Conservation (phyloP, 2,329 filamentous ascomycete species). For the Zymoseptoria passerinii region DNA sequence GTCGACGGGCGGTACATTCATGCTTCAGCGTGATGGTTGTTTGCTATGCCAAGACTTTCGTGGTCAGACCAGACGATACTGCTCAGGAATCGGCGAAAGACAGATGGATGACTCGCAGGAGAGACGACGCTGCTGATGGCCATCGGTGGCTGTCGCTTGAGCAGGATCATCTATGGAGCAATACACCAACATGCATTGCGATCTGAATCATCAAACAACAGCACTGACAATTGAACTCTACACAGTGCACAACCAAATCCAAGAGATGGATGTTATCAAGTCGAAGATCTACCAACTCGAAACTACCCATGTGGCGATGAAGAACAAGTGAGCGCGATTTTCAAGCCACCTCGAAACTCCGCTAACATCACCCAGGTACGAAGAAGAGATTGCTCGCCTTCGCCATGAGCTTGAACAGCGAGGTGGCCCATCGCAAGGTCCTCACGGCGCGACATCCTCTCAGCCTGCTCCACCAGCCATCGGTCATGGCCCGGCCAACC, state of each 20-base stretch:
- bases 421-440: slow-evolving; percentile 54
- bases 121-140: not conserved
- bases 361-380: slow-evolving; percentile 57
- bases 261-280: slow-evolving; percentile 89
- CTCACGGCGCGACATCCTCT: slow-evolving; percentile 61
- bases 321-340: slow-evolving; percentile 65
- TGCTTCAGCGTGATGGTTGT: not conserved
- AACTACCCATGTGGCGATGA: slow-evolving; percentile 77
- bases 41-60: not conserved
- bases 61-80: not conserved
- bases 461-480: slow-evolving; percentile 80
- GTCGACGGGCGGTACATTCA: not conserved
- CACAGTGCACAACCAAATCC: slow-evolving; percentile 77
- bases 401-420: slow-evolving; percentile 77
- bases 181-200: not conserved
- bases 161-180: not conserved
- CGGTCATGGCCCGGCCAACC: slow-evolving; percentile 76
- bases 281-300: slow-evolving; percentile 92
- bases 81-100: too few species aligned
- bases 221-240: not conserved
- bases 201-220: not conserved
- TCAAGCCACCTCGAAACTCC: not conserved
- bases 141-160: not conserved
- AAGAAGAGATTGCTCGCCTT: slow-evolving; percentile 78
- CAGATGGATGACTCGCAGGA: not conserved